Evolutionary conservation across 1,284 basidiomycete genomes (phyloP).

Genomic region (Ustilago lituana): DNA sequence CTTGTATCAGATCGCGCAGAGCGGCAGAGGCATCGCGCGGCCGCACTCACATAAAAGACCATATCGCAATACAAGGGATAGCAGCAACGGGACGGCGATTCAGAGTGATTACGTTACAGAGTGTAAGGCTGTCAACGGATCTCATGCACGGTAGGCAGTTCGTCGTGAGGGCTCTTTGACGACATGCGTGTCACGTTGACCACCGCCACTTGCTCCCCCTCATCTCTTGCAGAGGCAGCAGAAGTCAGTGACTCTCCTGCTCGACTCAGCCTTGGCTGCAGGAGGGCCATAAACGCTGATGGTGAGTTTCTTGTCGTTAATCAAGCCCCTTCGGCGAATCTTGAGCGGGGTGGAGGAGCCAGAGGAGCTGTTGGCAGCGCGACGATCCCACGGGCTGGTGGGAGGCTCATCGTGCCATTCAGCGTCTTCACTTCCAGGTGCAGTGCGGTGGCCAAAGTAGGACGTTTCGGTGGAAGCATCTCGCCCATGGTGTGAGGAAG

Average conservation of each 20-base stretch:
- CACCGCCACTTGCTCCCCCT: background rate
- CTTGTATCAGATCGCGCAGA: too few relatives aligned
- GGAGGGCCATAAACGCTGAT: slow-evolving; percentile 10
- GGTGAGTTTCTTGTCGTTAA: slow-evolving; percentile 33
- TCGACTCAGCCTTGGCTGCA: background rate
- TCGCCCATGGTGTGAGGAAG: background rate
- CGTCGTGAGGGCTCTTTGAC: slow-evolving; percentile 11
- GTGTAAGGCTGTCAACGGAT: too few relatives aligned
- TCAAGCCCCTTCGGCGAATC: slow-evolving; percentile 22
- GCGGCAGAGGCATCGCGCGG: too few relatives aligned
- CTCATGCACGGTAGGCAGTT: slow-evolving; percentile 19
- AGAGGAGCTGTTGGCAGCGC: slow-evolving; percentile 12
- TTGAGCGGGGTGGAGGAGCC: slow-evolving; percentile 19
- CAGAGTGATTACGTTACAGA: too few relatives aligned
- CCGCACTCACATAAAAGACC: too few relatives aligned
- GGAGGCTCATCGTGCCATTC: slow-evolving; percentile 12
- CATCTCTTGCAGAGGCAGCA: background rate
- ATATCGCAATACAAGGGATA: too few relatives aligned
- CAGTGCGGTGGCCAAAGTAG: slow-evolving; percentile 8
- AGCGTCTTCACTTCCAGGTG: slow-evolving; percentile 4
- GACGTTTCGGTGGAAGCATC: slow-evolving; percentile 3
- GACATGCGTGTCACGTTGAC: slow-evolving; percentile 1
- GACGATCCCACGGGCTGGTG: slow-evolving; percentile 4
- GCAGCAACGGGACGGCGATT: too few relatives aligned
- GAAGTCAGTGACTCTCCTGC: slow-evolving; percentile 3